A percentile compares a stretch with the other conserved stretches of the same genome.
Evolutionary conservation across 768 basidiomycete genomes (phyloP).

Genomic region (Tulasnella calospora): DNA sequence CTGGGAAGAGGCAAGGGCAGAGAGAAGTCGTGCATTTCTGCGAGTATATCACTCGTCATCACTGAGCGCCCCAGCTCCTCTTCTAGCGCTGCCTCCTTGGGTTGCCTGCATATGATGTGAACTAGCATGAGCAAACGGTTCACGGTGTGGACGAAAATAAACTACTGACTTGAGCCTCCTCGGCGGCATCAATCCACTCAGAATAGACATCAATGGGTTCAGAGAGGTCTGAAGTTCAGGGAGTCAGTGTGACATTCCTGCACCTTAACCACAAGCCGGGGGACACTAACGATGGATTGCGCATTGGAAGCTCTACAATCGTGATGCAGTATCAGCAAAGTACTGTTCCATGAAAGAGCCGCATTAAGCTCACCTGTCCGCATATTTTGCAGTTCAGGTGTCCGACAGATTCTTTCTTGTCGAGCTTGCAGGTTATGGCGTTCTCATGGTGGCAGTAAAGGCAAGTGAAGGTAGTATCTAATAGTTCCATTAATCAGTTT

Average conservation of each 20-base stretch:
- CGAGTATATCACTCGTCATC: slow-evolving; percentile 4
- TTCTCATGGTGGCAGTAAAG: slow-evolving; percentile 88
- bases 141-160: background rate
- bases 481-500: background rate
- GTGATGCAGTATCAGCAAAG: slow-evolving; percentile 68
- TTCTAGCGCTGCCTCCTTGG: slow-evolving; percentile 8
- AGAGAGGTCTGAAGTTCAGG: slow-evolving; percentile 60
- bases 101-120: background rate
- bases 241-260: background rate
- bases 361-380: slow-evolving; percentile 49
- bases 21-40: background rate
- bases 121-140: background rate
- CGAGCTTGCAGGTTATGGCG: slow-evolving; percentile 77
- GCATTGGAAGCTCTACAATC: slow-evolving; percentile 19
- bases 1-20: background rate
- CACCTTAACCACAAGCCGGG: background rate
- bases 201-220: slow-evolving; percentile 87
- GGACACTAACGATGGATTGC: slow-evolving; percentile 26
- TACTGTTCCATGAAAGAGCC: slow-evolving; percentile 45
- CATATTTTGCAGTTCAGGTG: slow-evolving; percentile 78
- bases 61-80: slow-evolving; percentile 9
- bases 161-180: slow-evolving; percentile 20
- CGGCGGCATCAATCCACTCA: slow-evolving; percentile 59
- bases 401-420: slow-evolving; percentile 79
- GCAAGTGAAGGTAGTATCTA: slow-evolving; percentile 81